A percentile compares a stretch with the other conserved stretches of the same genome.
phyloP scores from a whole-genome alignment of 2,329 filamentous ascomycete species.

The Xylariaceae sp. region DNA sequence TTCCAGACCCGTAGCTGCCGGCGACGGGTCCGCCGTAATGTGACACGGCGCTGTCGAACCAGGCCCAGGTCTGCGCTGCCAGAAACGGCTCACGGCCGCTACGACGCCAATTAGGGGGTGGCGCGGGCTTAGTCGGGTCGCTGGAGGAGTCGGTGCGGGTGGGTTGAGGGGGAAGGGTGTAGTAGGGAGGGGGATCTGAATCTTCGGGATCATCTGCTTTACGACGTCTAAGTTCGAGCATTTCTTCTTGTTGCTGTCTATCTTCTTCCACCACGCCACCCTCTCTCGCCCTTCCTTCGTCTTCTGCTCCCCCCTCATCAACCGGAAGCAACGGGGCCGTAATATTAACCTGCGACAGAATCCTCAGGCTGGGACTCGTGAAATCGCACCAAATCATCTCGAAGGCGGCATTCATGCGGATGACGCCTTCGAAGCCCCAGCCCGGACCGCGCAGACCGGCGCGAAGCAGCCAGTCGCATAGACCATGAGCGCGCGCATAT shows the following conservation, averaged over 20 bases:
- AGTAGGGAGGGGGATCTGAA: slow-evolving; percentile 26
- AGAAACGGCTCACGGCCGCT: slow-evolving; percentile 39
- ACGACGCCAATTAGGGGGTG: slow-evolving; percentile 37
- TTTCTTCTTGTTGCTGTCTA: background rate
- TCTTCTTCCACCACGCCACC: slow-evolving; percentile 4
- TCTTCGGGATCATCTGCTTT: background rate
- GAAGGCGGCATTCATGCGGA: slow-evolving; percentile 52
- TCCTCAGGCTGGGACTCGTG: slow-evolving; percentile 39
- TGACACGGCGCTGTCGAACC: slow-evolving; percentile 43
- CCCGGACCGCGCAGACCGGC: slow-evolving; percentile 41
- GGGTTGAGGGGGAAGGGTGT: slow-evolving; percentile 36
- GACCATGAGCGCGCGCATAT: slow-evolving; percentile 44
- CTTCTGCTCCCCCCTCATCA: background rate
- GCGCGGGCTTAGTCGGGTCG: slow-evolving; percentile 33
- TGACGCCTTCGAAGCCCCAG: slow-evolving; percentile 49
- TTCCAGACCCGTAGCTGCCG: slow-evolving; percentile 33
- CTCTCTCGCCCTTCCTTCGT: background rate
- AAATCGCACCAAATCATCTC: slow-evolving; percentile 55
- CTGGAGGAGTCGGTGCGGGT: slow-evolving; percentile 35
- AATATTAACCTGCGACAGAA: slow-evolving; percentile 45
- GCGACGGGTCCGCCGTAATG: slow-evolving; percentile 39
- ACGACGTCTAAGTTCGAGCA: background rate
- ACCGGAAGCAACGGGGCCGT: slow-evolving; percentile 40
- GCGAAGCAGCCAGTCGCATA: slow-evolving; percentile 45
- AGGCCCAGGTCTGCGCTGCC: slow-evolving; percentile 40